Base-by-base conservation (phyloP, 2,329 filamentous ascomycete species). In the Aspergillus jensenii region DNA sequence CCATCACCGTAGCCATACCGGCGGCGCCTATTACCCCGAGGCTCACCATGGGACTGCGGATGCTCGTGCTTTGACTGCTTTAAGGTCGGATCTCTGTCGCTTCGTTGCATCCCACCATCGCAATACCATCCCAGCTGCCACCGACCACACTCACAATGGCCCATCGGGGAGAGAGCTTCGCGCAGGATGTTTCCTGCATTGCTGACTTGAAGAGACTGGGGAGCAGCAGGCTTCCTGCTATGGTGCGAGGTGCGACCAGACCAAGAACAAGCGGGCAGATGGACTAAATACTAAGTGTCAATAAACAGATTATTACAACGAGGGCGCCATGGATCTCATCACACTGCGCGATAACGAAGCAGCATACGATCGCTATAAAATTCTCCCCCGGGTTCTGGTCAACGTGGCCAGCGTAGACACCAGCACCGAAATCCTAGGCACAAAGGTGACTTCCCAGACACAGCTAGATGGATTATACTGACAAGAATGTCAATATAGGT, bases 271-370 rank as follows among this genome's bases (percentile, higher is more conserved):
- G 55, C 33, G 54, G 35, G 7, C 8, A 7, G 1, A 6, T 15
- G 2, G 2, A 11, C 35, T 6, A 6, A 14, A 21, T 2, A 3
- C 14, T 23, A 6, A 12, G 4, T 6, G 9, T 21, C 40, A 12
- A 48, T 17, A 1, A 15, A 3, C 59, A 78, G 82, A 84, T 51
- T 85, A 84, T 70, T 85, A 81, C 68, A 84, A 85, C 65, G 82
- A 81, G 59, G 83, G 83, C 6, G 81, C 82, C 5, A 84, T 84
- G 72, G 81, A 83, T 60, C 71, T 82, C 23, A 71, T 80, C 53
- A 84, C 81, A 19, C 12, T 53, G 19, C 51, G 33, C 21, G 83
- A 85, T 59, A 86, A 86, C 58, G 75, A 79, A 56, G 74, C 75
- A 1, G 82, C 82, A 3, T 86, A 78, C 67, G 72, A 79, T 56